Base-by-base conservation (phyloP, 2,329 filamentous ascomycete genomes). In the Emericellopsis atlantica region DNA sequence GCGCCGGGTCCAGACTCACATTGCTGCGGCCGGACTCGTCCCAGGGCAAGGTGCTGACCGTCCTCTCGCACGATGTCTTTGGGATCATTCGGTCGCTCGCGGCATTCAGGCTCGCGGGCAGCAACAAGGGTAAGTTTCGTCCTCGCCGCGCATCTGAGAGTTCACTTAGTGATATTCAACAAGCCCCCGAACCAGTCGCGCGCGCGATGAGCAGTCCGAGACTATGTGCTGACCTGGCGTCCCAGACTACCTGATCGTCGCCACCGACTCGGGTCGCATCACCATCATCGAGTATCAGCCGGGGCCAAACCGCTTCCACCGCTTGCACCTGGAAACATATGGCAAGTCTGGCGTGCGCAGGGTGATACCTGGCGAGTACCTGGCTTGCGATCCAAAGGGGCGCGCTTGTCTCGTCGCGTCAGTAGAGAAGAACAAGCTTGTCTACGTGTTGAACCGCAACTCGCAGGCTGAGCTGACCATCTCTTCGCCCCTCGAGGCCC, bases 341-440 rank as follows among this genome's bases (percentile, higher is more conserved):
- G 92, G 92, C 50, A 98, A 98, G 64, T 96, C 92, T 7, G 93
- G 92, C 32, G 77, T 96, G 40, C 81, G 93, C 43, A 81, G 92
- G 53, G 90, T 96, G 32, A 78, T 98, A 36, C 92, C 93, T 3
- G 92, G 93, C 45, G 88, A 99, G 61, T 98, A 95, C 55, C 75
- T 99, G 23, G 92, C 90, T 6, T 86, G 87, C 40, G 92, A 99
- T 55, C 92, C 92, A 23, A 95, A 95, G 62, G 92, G 92, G 42
- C 79, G 92, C 66, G 93, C 93, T 42, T 95, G 90, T 56, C 73
- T 99, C 57, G 85, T 96, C 46, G 88, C 92, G 9, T 90, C 89
- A 5, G 74, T 90, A 42, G 93, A 99, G 66, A 98, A 98, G 74
- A 98, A 96, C 68, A 98, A 98, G 68, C 82, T 99, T 43, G 92